These are phyloP conservation scores for Halophytophthora polymorphica DNA, from an alignment of 352 stramenopile genomes.

Conservation along the genomic window DNA sequence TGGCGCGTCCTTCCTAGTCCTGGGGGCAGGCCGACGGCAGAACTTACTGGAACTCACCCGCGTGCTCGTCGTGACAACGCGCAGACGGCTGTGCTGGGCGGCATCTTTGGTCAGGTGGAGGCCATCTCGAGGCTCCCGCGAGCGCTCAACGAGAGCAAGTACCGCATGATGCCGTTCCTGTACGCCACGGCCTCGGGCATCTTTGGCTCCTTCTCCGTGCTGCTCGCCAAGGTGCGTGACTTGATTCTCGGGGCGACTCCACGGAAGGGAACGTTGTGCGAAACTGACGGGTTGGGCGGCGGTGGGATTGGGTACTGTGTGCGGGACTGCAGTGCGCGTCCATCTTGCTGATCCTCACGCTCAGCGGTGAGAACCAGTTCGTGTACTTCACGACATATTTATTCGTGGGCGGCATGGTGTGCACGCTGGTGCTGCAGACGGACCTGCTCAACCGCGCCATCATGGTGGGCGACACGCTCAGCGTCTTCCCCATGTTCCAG, in stretches of 20 bases:
- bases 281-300: background rate
- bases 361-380: slow-evolving; percentile 83
- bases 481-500: slow-evolving; percentile 87
- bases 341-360: slow-evolving; percentile 74
- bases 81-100: slow-evolving; percentile 54
- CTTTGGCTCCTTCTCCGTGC: slow-evolving; percentile 80
- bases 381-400: slow-evolving; percentile 83
- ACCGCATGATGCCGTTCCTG: slow-evolving; percentile 69
- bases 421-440: slow-evolving; percentile 78
- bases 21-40: background rate
- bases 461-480: slow-evolving; percentile 82
- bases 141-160: slow-evolving; percentile 53
- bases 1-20: background rate
- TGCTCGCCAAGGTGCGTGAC: slow-evolving; percentile 66
- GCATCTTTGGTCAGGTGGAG: slow-evolving; percentile 76
- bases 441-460: slow-evolving; percentile 82
- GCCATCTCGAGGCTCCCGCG: slow-evolving; percentile 50
- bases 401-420: slow-evolving; percentile 81
- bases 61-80: too few relatives aligned
- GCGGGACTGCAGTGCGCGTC: slow-evolving; percentile 51
- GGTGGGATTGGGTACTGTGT: slow-evolving; percentile 20
- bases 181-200: slow-evolving; percentile 82
- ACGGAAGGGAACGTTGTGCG: background rate
- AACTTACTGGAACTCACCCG: slow-evolving; percentile 2
- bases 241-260: background rate